Evolutionary conservation across 768 basidiomycete genomes (phyloP), one percentile per base, ranked within the genome.

Genomic region (Hortiboletus campestris): DNA sequence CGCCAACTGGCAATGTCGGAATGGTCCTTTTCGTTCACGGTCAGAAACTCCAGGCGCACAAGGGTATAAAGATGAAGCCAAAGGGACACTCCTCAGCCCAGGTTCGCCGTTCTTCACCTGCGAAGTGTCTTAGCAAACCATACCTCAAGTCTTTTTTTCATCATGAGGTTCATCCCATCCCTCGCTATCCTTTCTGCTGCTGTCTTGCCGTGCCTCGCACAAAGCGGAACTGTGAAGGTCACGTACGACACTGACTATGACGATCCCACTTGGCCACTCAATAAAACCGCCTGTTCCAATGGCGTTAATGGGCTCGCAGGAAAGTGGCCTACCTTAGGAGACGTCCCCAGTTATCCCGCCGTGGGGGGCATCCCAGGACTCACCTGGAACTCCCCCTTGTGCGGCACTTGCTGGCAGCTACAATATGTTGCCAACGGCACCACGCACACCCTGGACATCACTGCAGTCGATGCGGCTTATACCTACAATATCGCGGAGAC

Each of bases 351-450:
- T 35, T 75, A 68, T 67, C 72, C 74, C 19, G 55, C 58, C 53
- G 67, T 76, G 46, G 74, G 74, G 28, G 74, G 68, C 13, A 39
- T 60, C 22, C 58, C 58, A 4, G 58, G 36, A 25, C 47, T 61
- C 41, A 54, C 54, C n/a, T 85, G 72, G 68, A 77, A 82, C 65
- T 84, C 83, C 6, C 45, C 74, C 2, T 67, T 71, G 19, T 86
- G 84, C 58, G 84, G 84, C 19, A 75, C 79, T 38, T 86, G 84
- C 71, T 86, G 83, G 82, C 53, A 48, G 20, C 16, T 44, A 4
- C 0, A 0, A 2, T 25, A 32, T 46, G 20, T 6, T 51, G 41
- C 9, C 14, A 12, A 44, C n/a, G 51, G 50, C 16, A 9, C 14
- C 12, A 25, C n/a, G 2, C 1, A 8, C 4, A 35, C 4, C 22